Evolutionary conservation across 106 monocot species (phyloP), one percentile per base, ranked within the genome.

Genomic region (Vanilla planifolia): DNA sequence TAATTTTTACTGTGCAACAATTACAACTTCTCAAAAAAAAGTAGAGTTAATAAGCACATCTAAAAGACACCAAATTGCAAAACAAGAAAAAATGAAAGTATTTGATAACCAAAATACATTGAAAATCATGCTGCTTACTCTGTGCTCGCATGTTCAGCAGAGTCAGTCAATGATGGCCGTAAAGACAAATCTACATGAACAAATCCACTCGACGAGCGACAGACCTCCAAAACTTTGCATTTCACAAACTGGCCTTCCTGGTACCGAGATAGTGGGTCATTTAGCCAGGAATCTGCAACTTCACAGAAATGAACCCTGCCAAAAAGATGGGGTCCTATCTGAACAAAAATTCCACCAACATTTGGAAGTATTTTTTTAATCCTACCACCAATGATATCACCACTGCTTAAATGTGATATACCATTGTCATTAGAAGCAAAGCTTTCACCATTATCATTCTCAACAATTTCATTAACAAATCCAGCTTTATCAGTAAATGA

Each of bases 261-360:
- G 43, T 78, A 98, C 25, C 71, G 64, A 64, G 71, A 74, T 33
- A 84, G 51, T 17, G 91, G 96, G 43, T 85, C 42, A 33, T 68
- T 21, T 2, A 51, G 51, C 96, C 91, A 91, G 30, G 50, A 57
- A 73, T 91, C 87, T 19, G 56, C 33, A 43, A 96, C 61, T 72
- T 96, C 95, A 43, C 90, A 87, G 36, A 87, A 91, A 70, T 96
- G 86, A 72, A 75, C 87, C 55, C 72, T 90, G 65, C 95, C 95
- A 75, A 67, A 61, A 19, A 84, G 71, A 71, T 91, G 95, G 52
- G 90, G 95, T 8, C 95, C 90, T 60, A 96, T 86, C 61, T 91
- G 90, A 28, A 96, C 87, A 60, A 87, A 66, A n/a, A 96, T 37
- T 57, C 96, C 96, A 48, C 84, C 79, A 71, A 91, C 63, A 73